Evolutionary conservation across 768 basidiomycete genomes (phyloP), one percentile per base, ranked within the genome.

Genomic region (Clathrus columnatus): DNA sequence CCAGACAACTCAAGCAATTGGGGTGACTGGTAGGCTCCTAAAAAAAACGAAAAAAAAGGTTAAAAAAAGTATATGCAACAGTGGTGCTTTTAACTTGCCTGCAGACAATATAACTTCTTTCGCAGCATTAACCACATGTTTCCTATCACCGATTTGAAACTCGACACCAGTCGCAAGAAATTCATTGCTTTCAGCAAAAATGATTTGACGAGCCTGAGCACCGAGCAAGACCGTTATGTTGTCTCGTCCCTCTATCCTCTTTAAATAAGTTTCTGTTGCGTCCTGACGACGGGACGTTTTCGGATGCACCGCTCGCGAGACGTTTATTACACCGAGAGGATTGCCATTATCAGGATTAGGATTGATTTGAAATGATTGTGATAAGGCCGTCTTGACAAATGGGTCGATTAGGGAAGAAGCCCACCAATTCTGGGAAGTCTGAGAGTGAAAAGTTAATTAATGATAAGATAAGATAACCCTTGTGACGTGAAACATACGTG

Each of bases 1-100:
- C 89, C 86, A 0, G 83, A 85, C 2, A 83, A 66, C 61, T 83
- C 78, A 2, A 83, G 73, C 8, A 84, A 67, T 60, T 80, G 75
- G 5, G 77, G 71, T n/a, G 36, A 36, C n/a, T 36, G 36, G n/a
- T 36, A 36, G 36, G 36, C 36, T 11, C 36, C 36, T 36, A n/a
- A n/a, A n/a, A n/a, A n/a, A 8, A 8, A 11, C 14, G 11, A 36
- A 14, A n/a, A 3, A 14, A 11, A n/a, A n/a, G 36, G 36, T 11
- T 36, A 11, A 36, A 36, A 36, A 32, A 7, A 36, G n/a, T 14
- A 14, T 11, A n/a, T 14, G n/a, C n/a, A n/a, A n/a, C n/a, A n/a
- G n/a, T n/a, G n/a, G n/a, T 2, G 74, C 74, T 58, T 74, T 72
- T 44, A 78, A n/a, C 36, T 36, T 65, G 7, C 78, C 76, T 4